A percentile compares a stretch with the other conserved stretches of the same genome.
phyloP scores from a whole-genome alignment of 2,329 filamentous ascomycete genomes.

The Sporothrix globosa region DNA sequence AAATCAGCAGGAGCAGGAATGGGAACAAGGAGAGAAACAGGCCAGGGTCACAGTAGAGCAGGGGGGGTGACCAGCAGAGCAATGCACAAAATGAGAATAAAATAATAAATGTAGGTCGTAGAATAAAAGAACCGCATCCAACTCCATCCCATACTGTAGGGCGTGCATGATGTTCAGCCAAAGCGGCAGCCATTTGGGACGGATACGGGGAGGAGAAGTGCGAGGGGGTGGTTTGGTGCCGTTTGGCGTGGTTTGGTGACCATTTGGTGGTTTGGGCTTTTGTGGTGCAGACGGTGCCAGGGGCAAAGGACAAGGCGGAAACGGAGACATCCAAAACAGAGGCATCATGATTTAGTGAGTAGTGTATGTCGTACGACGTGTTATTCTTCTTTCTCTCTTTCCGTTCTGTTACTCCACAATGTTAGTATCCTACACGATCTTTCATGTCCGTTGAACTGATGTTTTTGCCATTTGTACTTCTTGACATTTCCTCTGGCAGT shows the following conservation, averaged over 20 bases:
- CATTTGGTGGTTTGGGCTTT: background rate
- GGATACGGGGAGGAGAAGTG: slow-evolving; percentile 29
- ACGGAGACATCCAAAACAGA: slow-evolving; percentile 13
- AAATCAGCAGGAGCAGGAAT: background rate
- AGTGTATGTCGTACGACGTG: too few relatives aligned
- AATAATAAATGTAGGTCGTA: too few relatives aligned
- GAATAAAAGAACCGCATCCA: background rate
- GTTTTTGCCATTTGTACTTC: background rate
- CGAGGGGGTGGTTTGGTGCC: slow-evolving; percentile 1
- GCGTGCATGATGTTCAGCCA: slow-evolving; percentile 44
- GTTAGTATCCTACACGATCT: too few relatives aligned
- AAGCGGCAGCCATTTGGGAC: slow-evolving; percentile 44
- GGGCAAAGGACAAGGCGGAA: background rate
- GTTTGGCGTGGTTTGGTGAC: background rate
- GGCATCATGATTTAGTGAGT: background rate
- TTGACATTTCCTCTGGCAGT: background rate
- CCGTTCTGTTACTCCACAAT: too few relatives aligned
- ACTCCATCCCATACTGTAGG: slow-evolving; percentile 39
- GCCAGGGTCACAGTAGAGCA: slow-evolving; percentile 13
- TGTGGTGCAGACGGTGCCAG: background rate
- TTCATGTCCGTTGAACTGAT: too few relatives aligned
- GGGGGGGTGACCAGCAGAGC: slow-evolving; percentile 42
- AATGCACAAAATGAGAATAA: slow-evolving; percentile 39
- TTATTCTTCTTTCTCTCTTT: too few relatives aligned
- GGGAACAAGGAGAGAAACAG: background rate